A percentile compares a stretch with the other conserved stretches of the same genome.
Conservation (phyloP, 108 stramenopile genomes). For the Epipyxis sp. region DNA sequence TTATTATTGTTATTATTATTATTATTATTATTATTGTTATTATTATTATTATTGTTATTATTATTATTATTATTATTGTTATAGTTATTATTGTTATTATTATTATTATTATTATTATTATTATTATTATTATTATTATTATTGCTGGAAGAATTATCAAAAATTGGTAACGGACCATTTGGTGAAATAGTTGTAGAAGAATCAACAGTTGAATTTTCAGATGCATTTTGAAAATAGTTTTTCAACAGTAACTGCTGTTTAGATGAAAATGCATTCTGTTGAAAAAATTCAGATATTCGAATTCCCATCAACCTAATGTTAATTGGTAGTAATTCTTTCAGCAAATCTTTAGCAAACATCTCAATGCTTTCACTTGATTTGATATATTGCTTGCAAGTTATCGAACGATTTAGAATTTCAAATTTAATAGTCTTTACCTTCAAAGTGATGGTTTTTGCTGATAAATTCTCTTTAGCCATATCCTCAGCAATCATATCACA, state of each 20-base stretch:
- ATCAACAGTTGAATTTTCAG: neutral
- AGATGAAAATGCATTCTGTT: slow-evolving; percentile 37
- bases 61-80: too few species aligned
- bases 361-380: slow-evolving; percentile 55
- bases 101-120: too few species aligned
- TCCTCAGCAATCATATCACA: slow-evolving; percentile 59
- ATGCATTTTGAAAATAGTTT: neutral
- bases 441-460: slow-evolving; percentile 66
- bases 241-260: neutral
- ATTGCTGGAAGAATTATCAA: neutral
- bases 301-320: slow-evolving; percentile 73
- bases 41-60: too few species aligned
- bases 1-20: too few species aligned
- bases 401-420: slow-evolving; percentile 56
- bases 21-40: too few species aligned
- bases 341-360: slow-evolving; percentile 48
- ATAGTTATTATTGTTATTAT: too few species aligned
- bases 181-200: neutral
- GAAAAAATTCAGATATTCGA: slow-evolving; percentile 69
- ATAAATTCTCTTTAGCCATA: slow-evolving; percentile 60
- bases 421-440: slow-evolving; percentile 76
- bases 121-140: neutral
- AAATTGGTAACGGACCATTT: neutral
- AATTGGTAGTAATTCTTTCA: slow-evolving; percentile 58
- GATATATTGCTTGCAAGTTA: slow-evolving; percentile 41